Evolutionary conservation across 306 rosid species (phyloP).

Genomic region (Begonia fuchsioides): DNA sequence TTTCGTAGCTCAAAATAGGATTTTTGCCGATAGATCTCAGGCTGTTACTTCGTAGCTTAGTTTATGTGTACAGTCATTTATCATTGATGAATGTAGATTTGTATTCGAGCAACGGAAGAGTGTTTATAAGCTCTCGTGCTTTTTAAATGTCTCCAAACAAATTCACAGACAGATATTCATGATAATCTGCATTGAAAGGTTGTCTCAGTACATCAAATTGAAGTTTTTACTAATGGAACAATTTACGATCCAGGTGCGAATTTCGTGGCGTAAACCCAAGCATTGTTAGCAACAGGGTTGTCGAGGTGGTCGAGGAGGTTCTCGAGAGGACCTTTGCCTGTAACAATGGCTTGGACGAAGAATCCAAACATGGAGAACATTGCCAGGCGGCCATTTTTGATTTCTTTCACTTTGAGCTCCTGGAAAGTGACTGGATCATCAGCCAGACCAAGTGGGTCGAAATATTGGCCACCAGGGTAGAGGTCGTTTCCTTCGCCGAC

Average conservation of each 20-base stretch:
- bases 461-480: conserved; percentile 88
- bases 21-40: no score
- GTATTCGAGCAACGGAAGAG: conserved; percentile 4
- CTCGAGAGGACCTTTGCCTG: conserved; percentile 86
- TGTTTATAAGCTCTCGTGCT: conserved; percentile 1
- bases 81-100: no score
- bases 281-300: conserved; percentile 84
- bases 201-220: neutral
- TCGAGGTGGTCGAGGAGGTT: conserved; percentile 80
- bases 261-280: conserved; percentile 93
- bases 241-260: conserved; percentile 67
- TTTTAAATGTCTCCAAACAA: no score
- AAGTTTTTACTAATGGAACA: neutral
- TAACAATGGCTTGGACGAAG: conserved; percentile 94
- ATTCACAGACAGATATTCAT: no score
- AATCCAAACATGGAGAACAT: conserved; percentile 96
- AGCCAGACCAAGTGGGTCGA: conserved; percentile 85
- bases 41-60: no score
- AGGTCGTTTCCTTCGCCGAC: conserved; percentile 82
- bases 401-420: conserved; percentile 85
- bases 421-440: conserved; percentile 74
- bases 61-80: no score
- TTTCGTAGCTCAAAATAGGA: no score
- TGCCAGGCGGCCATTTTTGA: conserved; percentile 77
- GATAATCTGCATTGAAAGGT: no score